Base-by-base conservation (phyloP, 1,284 basidiomycete species). In the Chondrostereum purpureum region DNA sequence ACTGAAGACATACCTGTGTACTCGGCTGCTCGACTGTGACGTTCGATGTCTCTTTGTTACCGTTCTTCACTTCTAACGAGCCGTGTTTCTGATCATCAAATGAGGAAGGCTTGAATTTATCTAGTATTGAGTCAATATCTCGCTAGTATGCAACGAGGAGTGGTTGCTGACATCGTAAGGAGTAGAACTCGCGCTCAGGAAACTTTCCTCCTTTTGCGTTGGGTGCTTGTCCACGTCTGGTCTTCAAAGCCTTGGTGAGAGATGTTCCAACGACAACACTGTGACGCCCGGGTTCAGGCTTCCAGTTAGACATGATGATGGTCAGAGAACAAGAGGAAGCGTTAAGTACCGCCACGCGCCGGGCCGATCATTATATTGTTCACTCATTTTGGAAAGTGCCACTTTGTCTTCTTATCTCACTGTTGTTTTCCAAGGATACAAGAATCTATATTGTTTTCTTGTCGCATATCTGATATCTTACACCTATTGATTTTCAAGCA, bases 61-160 rank as follows among this genome's bases (percentile, higher is more conserved):
- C 66, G 50, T 69, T 70, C 55, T 69, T 75, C 36, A 81, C 69
- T 39, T 80, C 75, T 22, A 88, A 71, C 31, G 69, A 71, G 13
- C 84, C 86, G 23, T 80, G 72, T 53, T 77, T 80, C 2, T 70
- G 69, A 22, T 69, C 53, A 55, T 88, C 83, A 37, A 88, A 70
- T 5, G 81, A 79, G 44, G 75, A 71, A 2, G 87, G 83, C 57
- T 78, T 84, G 63, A 86, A 86, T 53, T 82, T 80, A 55, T 87
- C 86, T 89, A 31, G 39, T 44, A n/a, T n/a, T n/a, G n/a, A n/a
- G n/a, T n/a, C n/a, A n/a, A n/a, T n/a, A n/a, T n/a, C n/a, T n/a
- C n/a, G n/a, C n/a, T n/a, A n/a, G n/a, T n/a, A n/a, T n/a, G n/a
- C n/a, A n/a, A n/a, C n/a, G n/a, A n/a, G n/a, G n/a, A n/a, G n/a